Evolutionary conservation across 148 eudicot genomes (phyloP).

Genomic region (Rhododendron ferrugineum): DNA sequence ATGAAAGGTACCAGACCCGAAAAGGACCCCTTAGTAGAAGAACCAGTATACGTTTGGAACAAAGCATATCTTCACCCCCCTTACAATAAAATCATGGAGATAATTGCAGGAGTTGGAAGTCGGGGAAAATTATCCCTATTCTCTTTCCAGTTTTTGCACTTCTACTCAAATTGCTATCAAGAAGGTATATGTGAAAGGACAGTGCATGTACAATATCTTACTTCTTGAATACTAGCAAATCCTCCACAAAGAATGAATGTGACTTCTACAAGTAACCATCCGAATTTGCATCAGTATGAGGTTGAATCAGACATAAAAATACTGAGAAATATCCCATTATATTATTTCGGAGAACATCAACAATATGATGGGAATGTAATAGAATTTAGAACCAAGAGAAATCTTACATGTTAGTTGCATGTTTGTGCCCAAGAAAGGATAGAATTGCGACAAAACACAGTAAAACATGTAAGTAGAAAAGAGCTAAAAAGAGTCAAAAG

Average conservation of each 20-base stretch:
- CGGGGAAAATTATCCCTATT: neutral
- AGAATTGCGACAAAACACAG: conserved; percentile 41
- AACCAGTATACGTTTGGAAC: neutral
- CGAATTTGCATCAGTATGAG: conserved; percentile 60
- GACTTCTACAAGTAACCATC: conserved; percentile 84
- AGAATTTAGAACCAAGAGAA: neutral
- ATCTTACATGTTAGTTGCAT: conserved; percentile 72
- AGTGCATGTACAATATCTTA: conserved; percentile 24
- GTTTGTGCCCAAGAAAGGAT: conserved; percentile 59
- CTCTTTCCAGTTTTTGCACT: neutral
- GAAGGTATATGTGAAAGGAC: neutral
- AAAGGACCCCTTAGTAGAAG: neutral
- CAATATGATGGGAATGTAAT: neutral
- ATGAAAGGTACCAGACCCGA: neutral
- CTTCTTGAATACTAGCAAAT: conserved; percentile 71
- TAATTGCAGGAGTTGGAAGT: neutral
- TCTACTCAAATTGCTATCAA: neutral
- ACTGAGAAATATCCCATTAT: neutral
- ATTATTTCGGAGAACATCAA: neutral
- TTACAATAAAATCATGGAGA: too few relatives aligned
- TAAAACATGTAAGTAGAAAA: neutral
- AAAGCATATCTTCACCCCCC: neutral
- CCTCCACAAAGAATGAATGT: conserved; percentile 86
- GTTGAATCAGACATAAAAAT: neutral
- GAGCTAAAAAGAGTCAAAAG: neutral